Evolutionary conservation across 2,329 filamentous ascomycete species (phyloP), one percentile per base, ranked within the genome.

Genomic region (Didymella pinodella): DNA sequence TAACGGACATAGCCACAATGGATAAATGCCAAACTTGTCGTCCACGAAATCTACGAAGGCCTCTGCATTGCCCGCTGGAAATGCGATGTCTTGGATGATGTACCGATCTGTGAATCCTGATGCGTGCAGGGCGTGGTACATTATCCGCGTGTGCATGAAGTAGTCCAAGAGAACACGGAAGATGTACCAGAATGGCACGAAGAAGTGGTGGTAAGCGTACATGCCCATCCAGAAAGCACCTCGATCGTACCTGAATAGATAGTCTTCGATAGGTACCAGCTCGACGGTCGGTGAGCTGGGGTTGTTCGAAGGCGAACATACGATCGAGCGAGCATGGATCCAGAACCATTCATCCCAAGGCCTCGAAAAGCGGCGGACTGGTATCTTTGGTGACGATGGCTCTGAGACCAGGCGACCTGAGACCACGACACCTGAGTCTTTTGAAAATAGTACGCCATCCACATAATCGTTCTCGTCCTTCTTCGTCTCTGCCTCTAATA

Each of bases 281-380:
- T 84, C 82, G 1, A 61, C 69, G 0, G 63, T 64, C 3, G 65
- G 44, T 7, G 48, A 55, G 7, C 45, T 40, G 4, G 41, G 41
- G 16, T 25, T 11, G 7, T 28, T 44, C 1, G 7, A 22, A 12
- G 41, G 41, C 16, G 59, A 62, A 2, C 50, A 31, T 0, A 62
- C 55, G 18, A 68, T 52, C 2, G 49, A 60, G 46, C 59, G 59
- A 5, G 85, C 88, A 63, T 90, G 89, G 0, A 91, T 78, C 63
- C 90, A 92, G 73, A 91, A 93, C 90, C 90, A 93, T 2, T 87
- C 85, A 63, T 93, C 88, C 31, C 74, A 78, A 0, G 84, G 78
- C 2, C 83, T 78, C 2, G 82, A 84, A 73, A 91, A 90, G 18
- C 67, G 67, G 26, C 74, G 69, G 2, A 77, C 18, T 3, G 65